Evolutionary conservation across 345 rosid species (phyloP), one percentile per base, ranked within the genome.

Genomic region (Salix purpurea): DNA sequence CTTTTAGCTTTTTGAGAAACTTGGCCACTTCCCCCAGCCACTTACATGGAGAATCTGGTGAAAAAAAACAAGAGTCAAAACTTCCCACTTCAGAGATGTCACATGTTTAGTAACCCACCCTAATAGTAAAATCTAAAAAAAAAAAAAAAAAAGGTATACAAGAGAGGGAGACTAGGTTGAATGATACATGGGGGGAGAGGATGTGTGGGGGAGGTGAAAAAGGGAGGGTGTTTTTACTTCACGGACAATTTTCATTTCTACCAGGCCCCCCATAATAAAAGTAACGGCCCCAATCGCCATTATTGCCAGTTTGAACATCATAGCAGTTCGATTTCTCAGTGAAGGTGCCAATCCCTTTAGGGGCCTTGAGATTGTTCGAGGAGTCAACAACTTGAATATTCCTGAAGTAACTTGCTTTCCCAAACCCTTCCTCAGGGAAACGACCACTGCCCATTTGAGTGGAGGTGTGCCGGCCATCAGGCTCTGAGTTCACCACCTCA

Each of bases 391-490:
- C 91, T 73, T 94, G 96, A 78, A 96, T 86, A 74, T 96, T 92
- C 87, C 94, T 86, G 88, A 96, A 94, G 69, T 96, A 96, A 73
- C 97, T 92, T 71, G 98, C 66, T 87, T 92, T 96, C 40, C 96
- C 93, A 73, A 96, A 96, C 6, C 98, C 98, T 90, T 96, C 97
- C 81, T 93, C 98, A 0, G 96, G 98, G 72, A 92, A 96, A 46
- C 67, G 88, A 18, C 98, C 99, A 69, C 99, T 93, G 0, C 99
- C 99, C 98, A 93, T 96, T 80, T 96, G 99, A 28, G 99, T 96
- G 34, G 92, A 85, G 69, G 97, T 96, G 86, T 96, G 98, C 13
- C 83, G 86, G 9, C 97, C 99, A 44, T 88, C 91, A 10, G 97
- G 84, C 42, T 91, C 91, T 14, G 98, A 91, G 83, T 96, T 93